These are phyloP conservation scores for Vaccinium macrocarpon DNA, from an alignment of 148 eudicot species.

Conservation along the genomic window DNA sequence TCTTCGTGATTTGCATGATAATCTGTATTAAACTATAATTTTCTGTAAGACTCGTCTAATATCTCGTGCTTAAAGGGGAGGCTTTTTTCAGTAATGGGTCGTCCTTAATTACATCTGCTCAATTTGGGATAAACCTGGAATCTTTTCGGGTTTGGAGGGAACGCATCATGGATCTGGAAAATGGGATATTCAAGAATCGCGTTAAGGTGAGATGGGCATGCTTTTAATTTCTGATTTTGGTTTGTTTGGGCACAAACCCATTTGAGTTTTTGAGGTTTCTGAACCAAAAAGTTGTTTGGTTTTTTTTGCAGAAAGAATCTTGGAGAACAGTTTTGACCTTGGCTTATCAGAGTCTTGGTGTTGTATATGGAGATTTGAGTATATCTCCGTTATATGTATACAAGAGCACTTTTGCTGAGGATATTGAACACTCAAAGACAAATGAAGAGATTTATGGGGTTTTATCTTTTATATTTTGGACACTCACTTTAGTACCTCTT, in stretches of 20 bases:
- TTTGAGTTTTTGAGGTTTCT: constrained; percentile 13
- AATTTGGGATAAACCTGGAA: constrained; percentile 34
- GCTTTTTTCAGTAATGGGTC: constrained; percentile 36
- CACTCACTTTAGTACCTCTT: constrained; percentile 70
- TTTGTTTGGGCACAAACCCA: background rate
- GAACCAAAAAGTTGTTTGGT: background rate
- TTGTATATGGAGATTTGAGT: constrained; percentile 93
- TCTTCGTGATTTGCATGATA: background rate
- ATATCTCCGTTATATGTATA: constrained; percentile 86
- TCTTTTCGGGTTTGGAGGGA: constrained; percentile 32
- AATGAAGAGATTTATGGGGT: constrained; percentile 95
- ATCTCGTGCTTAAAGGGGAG: constrained; percentile 25
- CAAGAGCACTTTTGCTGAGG: constrained; percentile 82
- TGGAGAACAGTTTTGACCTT: constrained; percentile 78
- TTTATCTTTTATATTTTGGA: constrained; percentile 83
- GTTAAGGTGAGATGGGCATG: constrained; percentile 50
- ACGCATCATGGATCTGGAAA: constrained; percentile 81
- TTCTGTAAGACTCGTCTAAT: background rate
- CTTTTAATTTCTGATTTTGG: background rate
- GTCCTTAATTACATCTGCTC: constrained; percentile 26
- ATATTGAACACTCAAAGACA: constrained; percentile 70
- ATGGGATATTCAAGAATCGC: constrained; percentile 59
- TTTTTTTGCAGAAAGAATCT: constrained; percentile 63
- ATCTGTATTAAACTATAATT: constrained; percentile 10
- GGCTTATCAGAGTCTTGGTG: constrained; percentile 92